Percentiles rank a stretch among this genome's conserved stretches.
Conservation (phyloP, 73 alveolate species). For the Effrenium voratum region DNA sequence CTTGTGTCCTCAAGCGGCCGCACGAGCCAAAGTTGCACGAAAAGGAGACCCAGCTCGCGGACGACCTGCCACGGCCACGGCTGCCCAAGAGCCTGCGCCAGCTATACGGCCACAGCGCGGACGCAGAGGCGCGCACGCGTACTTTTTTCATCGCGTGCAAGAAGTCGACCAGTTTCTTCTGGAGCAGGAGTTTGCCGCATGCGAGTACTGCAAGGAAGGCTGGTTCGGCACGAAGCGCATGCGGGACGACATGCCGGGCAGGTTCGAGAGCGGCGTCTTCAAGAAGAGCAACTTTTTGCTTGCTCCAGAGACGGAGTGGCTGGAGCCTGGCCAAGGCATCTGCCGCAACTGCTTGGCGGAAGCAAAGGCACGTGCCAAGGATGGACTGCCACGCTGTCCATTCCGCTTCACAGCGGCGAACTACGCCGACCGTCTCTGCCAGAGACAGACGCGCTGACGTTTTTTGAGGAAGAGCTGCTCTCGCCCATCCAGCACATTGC, state of each 20-base stretch:
- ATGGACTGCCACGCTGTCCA: too few relatives aligned
- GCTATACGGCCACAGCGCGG: not conserved
- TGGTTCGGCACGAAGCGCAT: not conserved
- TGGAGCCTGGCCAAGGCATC: too few relatives aligned
- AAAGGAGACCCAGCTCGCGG: not conserved
- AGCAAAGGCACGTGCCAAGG: too few relatives aligned
- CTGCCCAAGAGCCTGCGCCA: not conserved
- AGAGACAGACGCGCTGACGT: too few relatives aligned
- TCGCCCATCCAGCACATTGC: too few relatives aligned
- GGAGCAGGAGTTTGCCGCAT: not conserved
- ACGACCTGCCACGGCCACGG: conserved; percentile 1
- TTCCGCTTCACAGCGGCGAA: too few relatives aligned
- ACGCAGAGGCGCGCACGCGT: not conserved
- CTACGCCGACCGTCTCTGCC: too few relatives aligned
- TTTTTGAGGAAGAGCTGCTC: too few relatives aligned
- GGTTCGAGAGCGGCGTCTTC: not conserved
- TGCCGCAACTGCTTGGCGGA: too few relatives aligned
- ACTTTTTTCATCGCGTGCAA: not conserved
- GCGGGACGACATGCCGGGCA: not conserved
- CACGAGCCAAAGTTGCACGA: not conserved
- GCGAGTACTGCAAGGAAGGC: not conserved
- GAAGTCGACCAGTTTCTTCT: not conserved
- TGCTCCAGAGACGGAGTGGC: too few relatives aligned
- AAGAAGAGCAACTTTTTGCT: too few relatives aligned
- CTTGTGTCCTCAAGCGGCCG: too few relatives aligned